Evolutionary conservation across 2,329 filamentous ascomycete species (phyloP), one percentile per base, ranked within the genome.

Genomic region (Lachnellula suecica): DNA sequence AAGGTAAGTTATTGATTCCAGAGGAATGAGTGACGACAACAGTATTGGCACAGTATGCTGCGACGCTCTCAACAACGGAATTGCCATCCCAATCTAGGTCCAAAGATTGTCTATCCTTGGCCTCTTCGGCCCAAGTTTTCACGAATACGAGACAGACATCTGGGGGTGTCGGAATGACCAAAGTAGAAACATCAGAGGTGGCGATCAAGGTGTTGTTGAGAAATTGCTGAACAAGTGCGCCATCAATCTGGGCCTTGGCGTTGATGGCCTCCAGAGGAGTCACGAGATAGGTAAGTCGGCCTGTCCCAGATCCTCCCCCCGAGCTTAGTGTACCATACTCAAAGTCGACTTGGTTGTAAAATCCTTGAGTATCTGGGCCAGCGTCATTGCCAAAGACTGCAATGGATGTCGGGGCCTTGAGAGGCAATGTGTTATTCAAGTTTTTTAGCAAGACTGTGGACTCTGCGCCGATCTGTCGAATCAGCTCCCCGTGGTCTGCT

Each of bases 121-220:
- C 88, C 68, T 95, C 90, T 2, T 86, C 85, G 1, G 85, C 87
- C 62, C 83, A 88, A 15, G 75, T 79, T 63, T 87, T 87, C 56
- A 81, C 77, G 58, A 87, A 81, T 1, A 86, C 81, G 4, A 86
- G 69, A 58, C 89, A 93, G 11, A 89, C 76, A 59, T 91, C 79
- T 4, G 77, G 75, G 19, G 31, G 46, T 6, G 77, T 75, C 41
- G 77, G 71, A 7, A 84, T 50, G 22, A 52, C n/a, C 22, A 59
- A 42, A 29, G 41, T 51, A 1, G 34, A 24, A 23, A 47, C 77
- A 13, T 66, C 46, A 20, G 47, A 42, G 0, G 50, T 62, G 0
- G 83, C 82, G 1, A 58, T 48, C 20, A 60, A 37, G 34, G 72
- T 67, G 2, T 68, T 64, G 3, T 70, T 75, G 24, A 67, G 66